Base-by-base conservation (phyloP, 805 yeast species). In the Saccharomycopsis sp. region DNA sequence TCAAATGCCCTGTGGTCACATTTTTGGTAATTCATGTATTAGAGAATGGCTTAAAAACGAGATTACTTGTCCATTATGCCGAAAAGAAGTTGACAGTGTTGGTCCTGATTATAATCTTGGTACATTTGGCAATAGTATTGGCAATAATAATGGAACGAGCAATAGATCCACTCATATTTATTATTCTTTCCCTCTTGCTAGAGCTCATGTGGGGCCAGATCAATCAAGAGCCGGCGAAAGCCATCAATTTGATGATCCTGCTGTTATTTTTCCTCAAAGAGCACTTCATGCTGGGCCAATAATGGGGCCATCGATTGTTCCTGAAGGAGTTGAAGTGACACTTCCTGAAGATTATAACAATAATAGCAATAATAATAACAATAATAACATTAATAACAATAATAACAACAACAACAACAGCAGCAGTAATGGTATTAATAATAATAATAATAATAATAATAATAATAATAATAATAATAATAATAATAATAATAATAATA, bases 1-100 rank as follows among this genome's bases (percentile, higher is more conserved):
- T 1, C 63, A 70, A 43, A 66, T 89, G 70, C 92, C 95, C 0
- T 89, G 98, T 58, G 76, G 76, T 6, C 98, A 89, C 54, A 55
- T 76, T 0, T 89, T 92, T 64, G 97, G 98, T 5, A 69, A 77
- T 46, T 70, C 74, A n/a, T 89, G 98, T 62, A 63, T 87, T 19
- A 72, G 67, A 43, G 84, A 80, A 51, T 89, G 98, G 98, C 70
- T 89, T 37, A 71, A 69, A 45, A 62, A 72, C 19, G 77, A 81
- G 51, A 70, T 74, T 23, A 74, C 85, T 2, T 88, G 97, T 56
- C 98, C 98, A 0, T 60, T 89, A 35, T 89, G 98, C 56, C 41
- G 49, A 6, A 43, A 39, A 31, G 43, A 39, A 26, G 49, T 46
- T 9, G 47, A 46, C 20, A 27, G 42, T 20, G 43, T 35, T 1